Evolutionary conservation across 1,139 yeast species (phyloP).

Genomic region (Debaryomycetaceae sp.): DNA sequence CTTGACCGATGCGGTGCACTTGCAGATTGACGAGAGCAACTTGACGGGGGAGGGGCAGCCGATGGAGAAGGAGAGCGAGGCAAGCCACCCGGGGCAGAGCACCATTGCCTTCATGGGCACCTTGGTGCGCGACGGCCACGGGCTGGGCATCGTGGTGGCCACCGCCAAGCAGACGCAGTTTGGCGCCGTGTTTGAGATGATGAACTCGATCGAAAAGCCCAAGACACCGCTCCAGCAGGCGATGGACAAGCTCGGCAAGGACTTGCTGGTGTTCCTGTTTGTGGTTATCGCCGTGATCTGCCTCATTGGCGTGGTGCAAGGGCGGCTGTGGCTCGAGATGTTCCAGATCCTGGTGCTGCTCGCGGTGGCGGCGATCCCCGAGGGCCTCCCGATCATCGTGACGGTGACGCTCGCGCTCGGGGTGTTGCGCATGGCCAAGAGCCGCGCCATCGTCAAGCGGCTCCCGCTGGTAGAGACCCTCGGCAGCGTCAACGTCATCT

Average conservation of each 20-base stretch:
- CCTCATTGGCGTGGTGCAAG: slow-evolving; percentile 80
- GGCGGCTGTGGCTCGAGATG: slow-evolving; percentile 94
- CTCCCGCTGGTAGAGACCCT: slow-evolving; percentile 93
- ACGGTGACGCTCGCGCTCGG: slow-evolving; percentile 95
- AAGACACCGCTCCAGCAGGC: slow-evolving; percentile 92
- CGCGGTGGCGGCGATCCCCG: slow-evolving; percentile 98
- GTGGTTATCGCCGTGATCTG: slow-evolving; percentile 83
- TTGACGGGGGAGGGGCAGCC: slow-evolving; percentile 93
- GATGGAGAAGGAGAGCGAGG: slow-evolving; percentile 55
- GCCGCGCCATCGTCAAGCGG: slow-evolving; percentile 88
- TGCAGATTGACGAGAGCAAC: slow-evolving; percentile 85
- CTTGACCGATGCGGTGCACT: slow-evolving; percentile 68
- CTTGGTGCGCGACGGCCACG: slow-evolving; percentile 89
- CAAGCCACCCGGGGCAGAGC: slow-evolving; percentile 52
- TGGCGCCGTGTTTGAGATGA: slow-evolving; percentile 87
- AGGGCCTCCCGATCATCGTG: slow-evolving; percentile 93
- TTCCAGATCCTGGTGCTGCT: slow-evolving; percentile 93
- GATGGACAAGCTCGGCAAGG: slow-evolving; percentile 92
- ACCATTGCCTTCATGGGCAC: slow-evolving; percentile 95
- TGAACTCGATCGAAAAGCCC: slow-evolving; percentile 90
- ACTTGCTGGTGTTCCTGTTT: slow-evolving; percentile 77
- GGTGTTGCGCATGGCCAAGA: slow-evolving; percentile 89
- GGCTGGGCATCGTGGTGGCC: slow-evolving; percentile 87
- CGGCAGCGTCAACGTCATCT: slow-evolving; percentile 92
- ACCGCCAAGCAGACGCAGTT: slow-evolving; percentile 86